Evolutionary conservation across 2,329 filamentous ascomycete genomes (phyloP).

Genomic region (Colletotrichum graminicola): DNA sequence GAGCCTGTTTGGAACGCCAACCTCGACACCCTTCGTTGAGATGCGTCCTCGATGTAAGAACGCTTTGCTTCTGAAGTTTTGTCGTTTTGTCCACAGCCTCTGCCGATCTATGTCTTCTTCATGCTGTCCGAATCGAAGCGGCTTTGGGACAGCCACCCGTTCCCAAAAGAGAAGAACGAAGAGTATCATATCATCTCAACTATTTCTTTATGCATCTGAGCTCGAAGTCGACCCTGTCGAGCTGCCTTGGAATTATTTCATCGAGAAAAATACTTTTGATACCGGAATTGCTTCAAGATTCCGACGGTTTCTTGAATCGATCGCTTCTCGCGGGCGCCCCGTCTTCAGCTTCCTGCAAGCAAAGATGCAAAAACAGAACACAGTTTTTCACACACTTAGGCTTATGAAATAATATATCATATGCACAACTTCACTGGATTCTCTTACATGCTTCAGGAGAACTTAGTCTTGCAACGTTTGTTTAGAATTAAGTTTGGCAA

Average conservation of each 20-base stretch:
- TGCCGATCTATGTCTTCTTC: neutral
- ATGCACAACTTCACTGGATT: neutral
- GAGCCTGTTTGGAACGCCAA: too few relatives aligned
- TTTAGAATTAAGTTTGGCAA: neutral
- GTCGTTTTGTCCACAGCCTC: neutral
- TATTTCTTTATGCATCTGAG: neutral
- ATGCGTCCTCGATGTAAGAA: neutral
- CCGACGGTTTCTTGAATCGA: neutral
- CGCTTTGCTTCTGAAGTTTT: neutral
- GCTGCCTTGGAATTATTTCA: neutral
- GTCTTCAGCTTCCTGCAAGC: neutral
- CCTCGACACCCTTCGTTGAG: neutral
- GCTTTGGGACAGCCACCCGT: neutral
- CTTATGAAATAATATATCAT: neutral
- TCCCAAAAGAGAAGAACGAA: neutral
- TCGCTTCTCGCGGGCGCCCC: neutral
- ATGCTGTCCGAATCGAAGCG: neutral
- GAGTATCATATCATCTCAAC: too few relatives aligned
- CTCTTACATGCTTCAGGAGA: neutral
- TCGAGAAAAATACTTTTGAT: neutral
- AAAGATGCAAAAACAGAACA: too few relatives aligned
- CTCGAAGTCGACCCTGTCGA: neutral
- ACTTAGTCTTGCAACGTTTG: neutral
- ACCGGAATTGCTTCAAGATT: neutral
- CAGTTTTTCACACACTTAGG: fast-evolving